Percentiles rank a stretch among this genome's conserved stretches.
phyloP scores from a whole-genome alignment of 768 basidiomycete species.

The Lactarius indigo region DNA sequence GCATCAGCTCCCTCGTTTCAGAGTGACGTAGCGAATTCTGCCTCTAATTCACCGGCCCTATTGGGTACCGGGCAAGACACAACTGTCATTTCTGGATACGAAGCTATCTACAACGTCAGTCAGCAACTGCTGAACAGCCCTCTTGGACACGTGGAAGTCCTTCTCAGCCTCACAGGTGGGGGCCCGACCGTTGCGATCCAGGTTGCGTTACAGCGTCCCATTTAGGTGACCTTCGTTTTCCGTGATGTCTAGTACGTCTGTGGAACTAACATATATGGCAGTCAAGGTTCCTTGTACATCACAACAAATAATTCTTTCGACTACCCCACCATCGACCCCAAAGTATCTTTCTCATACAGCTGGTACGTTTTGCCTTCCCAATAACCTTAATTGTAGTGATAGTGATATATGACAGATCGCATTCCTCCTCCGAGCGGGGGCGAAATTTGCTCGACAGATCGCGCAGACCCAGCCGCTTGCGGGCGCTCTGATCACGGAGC shows the following conservation, averaged over 20 bases:
- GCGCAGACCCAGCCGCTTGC: constrained; percentile 51
- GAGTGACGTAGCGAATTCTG: constrained; percentile 33
- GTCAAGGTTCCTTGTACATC: constrained; percentile 60
- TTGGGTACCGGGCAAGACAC: constrained; percentile 45
- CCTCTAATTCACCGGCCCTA: constrained; percentile 33
- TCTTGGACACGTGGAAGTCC: constrained; percentile 55
- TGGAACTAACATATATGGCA: constrained; percentile 21
- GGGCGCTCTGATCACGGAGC: constrained; percentile 43
- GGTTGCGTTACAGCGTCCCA: constrained; percentile 62
- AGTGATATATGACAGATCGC: constrained; percentile 33
- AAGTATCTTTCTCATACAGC: constrained; percentile 57
- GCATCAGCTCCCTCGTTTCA: constrained; percentile 34
- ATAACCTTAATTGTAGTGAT: neutral
- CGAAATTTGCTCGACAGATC: constrained; percentile 58
- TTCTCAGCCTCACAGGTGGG: constrained; percentile 44
- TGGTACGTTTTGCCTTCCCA: constrained; percentile 33
- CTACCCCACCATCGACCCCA: constrained; percentile 58
- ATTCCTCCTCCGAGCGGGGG: constrained; percentile 51
- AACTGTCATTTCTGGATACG: constrained; percentile 51
- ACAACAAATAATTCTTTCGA: constrained; percentile 58
- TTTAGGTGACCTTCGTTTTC: constrained; percentile 39
- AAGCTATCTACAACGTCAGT: constrained; percentile 49
- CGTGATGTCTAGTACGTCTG: neutral
- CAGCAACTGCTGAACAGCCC: constrained; percentile 38
- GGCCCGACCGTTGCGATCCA: constrained; percentile 51